A percentile compares a stretch with the other conserved stretches of the same genome.
These are phyloP conservation scores for Mycogone perniciosa DNA, from an alignment of 2,329 filamentous ascomycete genomes.

Conservation along the genomic window DNA sequence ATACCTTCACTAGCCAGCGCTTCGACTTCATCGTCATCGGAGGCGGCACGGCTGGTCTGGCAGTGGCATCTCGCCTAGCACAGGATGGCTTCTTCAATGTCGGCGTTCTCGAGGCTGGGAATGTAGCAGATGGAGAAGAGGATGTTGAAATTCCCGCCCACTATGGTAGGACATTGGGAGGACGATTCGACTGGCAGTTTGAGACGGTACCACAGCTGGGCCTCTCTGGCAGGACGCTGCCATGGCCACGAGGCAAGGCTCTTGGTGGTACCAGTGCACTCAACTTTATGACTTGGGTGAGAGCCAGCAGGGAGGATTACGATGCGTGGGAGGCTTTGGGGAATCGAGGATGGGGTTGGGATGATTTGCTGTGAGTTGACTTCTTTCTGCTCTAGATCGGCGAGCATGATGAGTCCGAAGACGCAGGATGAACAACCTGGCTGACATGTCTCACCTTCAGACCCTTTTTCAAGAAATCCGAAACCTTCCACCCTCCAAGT, in stretches of 20 bases:
- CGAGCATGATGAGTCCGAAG: not conserved
- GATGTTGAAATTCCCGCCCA: constrained; percentile 35
- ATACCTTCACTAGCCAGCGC: constrained; percentile 19
- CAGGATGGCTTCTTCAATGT: constrained; percentile 26
- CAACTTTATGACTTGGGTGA: constrained; percentile 52
- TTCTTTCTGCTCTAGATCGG: not conserved
- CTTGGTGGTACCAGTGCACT: constrained; percentile 58
- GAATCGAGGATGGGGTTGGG: constrained; percentile 54
- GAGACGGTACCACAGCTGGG: constrained; percentile 32
- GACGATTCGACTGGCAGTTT: constrained; percentile 36
- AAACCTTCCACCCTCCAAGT: constrained; percentile 40
- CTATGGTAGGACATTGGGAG: constrained; percentile 31
- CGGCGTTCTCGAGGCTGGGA: constrained; percentile 28
- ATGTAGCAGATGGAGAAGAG: constrained; percentile 22
- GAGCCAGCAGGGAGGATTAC: constrained; percentile 42
- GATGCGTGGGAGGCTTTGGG: constrained; percentile 53
- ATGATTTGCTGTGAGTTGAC: constrained; percentile 28
- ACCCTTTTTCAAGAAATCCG: constrained; percentile 45
- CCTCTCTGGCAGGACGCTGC: constrained; percentile 32
- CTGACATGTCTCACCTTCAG: constrained; percentile 20
- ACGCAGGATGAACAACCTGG: not conserved
- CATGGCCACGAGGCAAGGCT: constrained; percentile 40
- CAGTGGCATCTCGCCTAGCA: constrained; percentile 41
- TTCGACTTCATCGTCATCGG: constrained; percentile 41
- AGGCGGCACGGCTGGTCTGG: constrained; percentile 49